These are phyloP conservation scores for Botrytis elliptica DNA, from an alignment of 2,329 filamentous ascomycete species.

Conservation along the genomic window DNA sequence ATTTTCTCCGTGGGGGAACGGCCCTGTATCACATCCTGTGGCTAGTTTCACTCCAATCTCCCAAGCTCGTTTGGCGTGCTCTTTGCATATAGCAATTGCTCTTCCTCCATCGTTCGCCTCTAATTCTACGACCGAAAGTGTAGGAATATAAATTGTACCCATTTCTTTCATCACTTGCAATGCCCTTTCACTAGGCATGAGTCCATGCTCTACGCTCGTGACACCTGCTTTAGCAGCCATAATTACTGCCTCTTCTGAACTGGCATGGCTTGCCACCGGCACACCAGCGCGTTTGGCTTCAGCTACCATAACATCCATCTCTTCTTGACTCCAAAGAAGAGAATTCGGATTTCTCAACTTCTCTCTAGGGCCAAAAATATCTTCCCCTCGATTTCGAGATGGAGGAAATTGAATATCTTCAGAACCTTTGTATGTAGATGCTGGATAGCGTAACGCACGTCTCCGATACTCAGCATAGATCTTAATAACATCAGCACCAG, in stretches of 20 bases:
- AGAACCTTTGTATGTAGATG: neutral
- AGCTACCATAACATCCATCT: neutral
- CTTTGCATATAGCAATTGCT: neutral
- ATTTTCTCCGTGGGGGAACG: neutral
- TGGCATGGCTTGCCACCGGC: neutral
- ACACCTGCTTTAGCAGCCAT: neutral
- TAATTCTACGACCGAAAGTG: neutral
- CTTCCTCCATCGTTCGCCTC: neutral
- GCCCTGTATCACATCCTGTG: neutral
- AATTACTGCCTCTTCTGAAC: neutral
- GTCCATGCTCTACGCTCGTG: neutral
- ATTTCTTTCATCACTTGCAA: neutral
- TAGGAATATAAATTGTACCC: neutral
- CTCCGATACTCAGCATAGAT: neutral
- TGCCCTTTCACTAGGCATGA: neutral
- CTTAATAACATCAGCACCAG: neutral
- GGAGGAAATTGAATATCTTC: neutral
- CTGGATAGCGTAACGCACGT: neutral
- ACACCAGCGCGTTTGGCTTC: neutral
- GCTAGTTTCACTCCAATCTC: neutral
- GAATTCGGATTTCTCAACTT: neutral
- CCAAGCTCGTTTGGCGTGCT: neutral
- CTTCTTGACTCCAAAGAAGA: neutral
- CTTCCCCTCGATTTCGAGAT: neutral
- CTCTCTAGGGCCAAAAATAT: neutral